Evolutionary conservation across 2,329 filamentous ascomycete genomes (phyloP).

Genomic region (Neurospora sp.): DNA sequence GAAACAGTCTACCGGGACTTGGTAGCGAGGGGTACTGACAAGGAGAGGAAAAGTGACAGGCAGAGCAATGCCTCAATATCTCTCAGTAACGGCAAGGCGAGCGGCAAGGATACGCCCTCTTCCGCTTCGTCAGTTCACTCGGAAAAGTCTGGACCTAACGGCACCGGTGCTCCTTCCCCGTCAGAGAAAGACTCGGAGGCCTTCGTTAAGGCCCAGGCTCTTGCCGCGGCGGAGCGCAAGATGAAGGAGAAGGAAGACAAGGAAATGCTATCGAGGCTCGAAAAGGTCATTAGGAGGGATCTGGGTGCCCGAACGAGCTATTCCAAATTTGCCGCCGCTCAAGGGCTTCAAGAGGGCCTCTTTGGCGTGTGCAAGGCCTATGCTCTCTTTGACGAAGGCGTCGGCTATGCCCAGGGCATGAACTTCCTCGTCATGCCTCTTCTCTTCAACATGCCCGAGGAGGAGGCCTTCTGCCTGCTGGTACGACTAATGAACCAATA

Average conservation of each 20-base stretch:
- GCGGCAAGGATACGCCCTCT: constrained; percentile 59
- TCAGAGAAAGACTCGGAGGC: constrained; percentile 54
- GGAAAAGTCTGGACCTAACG: constrained; percentile 55
- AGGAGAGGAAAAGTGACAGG: constrained; percentile 50
- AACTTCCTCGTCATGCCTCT: constrained; percentile 97
- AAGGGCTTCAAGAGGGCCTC: constrained; percentile 83
- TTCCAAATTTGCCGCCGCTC: constrained; percentile 87
- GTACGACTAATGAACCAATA: constrained; percentile 97
- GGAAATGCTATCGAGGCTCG: constrained; percentile 65
- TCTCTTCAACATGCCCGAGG: constrained; percentile 95
- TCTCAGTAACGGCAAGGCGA: constrained; percentile 41
- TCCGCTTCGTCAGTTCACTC: constrained; percentile 82
- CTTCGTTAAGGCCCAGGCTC: constrained; percentile 54
- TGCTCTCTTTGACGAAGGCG: constrained; percentile 84
- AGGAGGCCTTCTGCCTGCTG: constrained; percentile 89
- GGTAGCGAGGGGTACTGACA: constrained; percentile 68
- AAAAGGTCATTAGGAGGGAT: constrained; percentile 86
- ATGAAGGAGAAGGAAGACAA: constrained; percentile 73
- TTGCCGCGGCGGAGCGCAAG: constrained; percentile 57
- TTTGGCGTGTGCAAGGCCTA: constrained; percentile 98
- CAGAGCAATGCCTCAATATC: constrained; percentile 34
- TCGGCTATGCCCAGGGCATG: constrained; percentile 97
- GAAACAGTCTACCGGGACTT: constrained; percentile 82
- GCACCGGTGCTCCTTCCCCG: constrained; percentile 45
- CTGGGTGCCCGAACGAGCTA: constrained; percentile 89